Conservation (phyloP, 169 alveolate species). For the Cryptosporidium tyzzeri region DNA sequence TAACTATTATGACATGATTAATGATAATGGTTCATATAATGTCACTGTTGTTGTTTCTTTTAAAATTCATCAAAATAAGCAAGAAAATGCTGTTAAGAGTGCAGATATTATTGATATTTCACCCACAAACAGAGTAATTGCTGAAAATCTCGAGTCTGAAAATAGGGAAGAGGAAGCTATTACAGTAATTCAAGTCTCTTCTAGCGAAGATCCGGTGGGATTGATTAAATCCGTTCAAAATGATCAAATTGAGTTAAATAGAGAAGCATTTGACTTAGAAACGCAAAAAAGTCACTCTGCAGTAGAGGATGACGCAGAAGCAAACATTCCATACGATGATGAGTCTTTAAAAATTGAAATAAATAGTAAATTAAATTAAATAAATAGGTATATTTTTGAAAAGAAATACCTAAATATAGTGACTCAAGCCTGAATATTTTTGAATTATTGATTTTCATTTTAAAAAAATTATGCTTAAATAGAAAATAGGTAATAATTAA, state of each 20-base stretch:
- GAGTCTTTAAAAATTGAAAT: conserved; percentile 22
- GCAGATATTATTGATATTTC: not conserved
- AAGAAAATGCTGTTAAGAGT: not conserved
- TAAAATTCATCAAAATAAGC: not conserved
- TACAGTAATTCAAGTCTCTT: not conserved
- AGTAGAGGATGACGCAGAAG: conserved; percentile 37
- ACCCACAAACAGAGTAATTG: not conserved
- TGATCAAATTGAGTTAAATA: not conserved
- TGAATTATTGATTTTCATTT: too few relatives aligned
- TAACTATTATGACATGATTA: conserved; percentile 41
- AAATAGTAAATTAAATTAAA: not conserved
- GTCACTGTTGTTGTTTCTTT: conserved; percentile 8
- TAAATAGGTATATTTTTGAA: not conserved
- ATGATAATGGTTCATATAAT: conserved; percentile 24
- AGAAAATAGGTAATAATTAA: conserved; percentile 7
- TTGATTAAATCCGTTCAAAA: not conserved
- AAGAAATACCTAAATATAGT: not conserved
- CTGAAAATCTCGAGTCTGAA: not conserved
- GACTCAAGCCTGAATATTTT: too few relatives aligned
- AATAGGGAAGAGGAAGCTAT: not conserved
- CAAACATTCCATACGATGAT: conserved; percentile 54
- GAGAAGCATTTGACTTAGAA: not conserved
- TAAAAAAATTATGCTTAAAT: not conserved
- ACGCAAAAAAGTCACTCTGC: conserved; percentile 38
- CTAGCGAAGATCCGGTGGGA: not conserved